phyloP scores from a whole-genome alignment of 208 protist species.

The Blastocrithidia nonstop region DNA sequence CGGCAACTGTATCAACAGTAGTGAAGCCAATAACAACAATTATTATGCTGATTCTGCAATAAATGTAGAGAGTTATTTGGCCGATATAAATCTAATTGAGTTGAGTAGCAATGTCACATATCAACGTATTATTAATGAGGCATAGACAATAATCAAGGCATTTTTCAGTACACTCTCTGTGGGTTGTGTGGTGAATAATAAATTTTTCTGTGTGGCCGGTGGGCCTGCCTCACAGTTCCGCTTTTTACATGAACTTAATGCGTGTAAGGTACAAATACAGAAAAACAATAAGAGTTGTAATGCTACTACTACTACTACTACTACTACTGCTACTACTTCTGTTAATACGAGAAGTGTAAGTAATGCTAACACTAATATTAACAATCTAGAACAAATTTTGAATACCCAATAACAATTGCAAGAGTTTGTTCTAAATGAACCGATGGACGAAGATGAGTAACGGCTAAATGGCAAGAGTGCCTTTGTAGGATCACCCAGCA shows the following conservation, averaged over 20 bases:
- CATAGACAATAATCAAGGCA: slow-evolving; percentile 20
- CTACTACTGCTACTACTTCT: background rate
- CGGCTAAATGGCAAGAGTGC: slow-evolving; percentile 28
- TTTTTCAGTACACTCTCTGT: slow-evolving; percentile 54
- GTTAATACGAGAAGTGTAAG: slow-evolving; percentile 8
- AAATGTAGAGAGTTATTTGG: too few species aligned
- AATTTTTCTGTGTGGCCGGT: slow-evolving; percentile 58
- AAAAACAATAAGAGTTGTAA: too few species aligned
- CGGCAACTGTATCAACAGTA: too few species aligned
- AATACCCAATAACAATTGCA: slow-evolving; percentile 6
- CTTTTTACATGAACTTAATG: slow-evolving; percentile 21
- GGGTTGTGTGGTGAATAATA: slow-evolving; percentile 43
- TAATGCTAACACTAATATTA: too few species aligned
- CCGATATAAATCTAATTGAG: too few species aligned
- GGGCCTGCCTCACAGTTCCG: slow-evolving; percentile 33
- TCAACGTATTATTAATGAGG: slow-evolving; percentile 12
- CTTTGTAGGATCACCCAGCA: slow-evolving; percentile 36
- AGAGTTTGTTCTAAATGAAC: slow-evolving; percentile 66
- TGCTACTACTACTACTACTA: background rate
- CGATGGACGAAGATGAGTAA: slow-evolving; percentile 76
- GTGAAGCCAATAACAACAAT: too few species aligned
- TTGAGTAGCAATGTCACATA: too few species aligned
- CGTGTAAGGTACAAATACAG: too few species aligned
- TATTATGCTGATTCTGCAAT: too few species aligned
- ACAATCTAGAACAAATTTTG: too few species aligned